Base-by-base conservation (phyloP, 1,284 basidiomycete species). In the Trichosporon ovoides region DNA sequence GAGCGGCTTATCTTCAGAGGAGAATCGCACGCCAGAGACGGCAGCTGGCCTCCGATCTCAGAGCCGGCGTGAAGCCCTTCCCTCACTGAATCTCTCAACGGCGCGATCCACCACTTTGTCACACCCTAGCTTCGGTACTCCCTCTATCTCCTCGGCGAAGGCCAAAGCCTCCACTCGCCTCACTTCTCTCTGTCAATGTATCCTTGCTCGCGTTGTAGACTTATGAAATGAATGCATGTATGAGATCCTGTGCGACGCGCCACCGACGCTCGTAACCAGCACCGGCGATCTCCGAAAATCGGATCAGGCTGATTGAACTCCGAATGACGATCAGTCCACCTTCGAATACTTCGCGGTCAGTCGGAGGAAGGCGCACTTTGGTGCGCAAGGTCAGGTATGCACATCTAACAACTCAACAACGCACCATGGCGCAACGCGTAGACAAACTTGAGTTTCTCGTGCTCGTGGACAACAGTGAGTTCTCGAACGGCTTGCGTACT, bases 371-470 rank as follows among this genome's bases (percentile, higher is more conserved):
- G 7, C 11, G 43, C n/a, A 28, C 22, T 13, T 48, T n/a, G 28
- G 43, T 22, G 28, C 28, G 14, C 22, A 31, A 28, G 22, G 38
- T 14, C 20, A 14, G 28, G 5, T 31, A 5, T 22, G 3, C 3
- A 14, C 43, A 48, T 28, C 43, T 16, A 28, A 22, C n/a, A n/a
- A n/a, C n/a, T n/a, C n/a, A n/a, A 48, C 43, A 48, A n/a, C 24
- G 4, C 46, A 43, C 9, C 19, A 56, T 56, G 48, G 43, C 52
- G 1, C 50, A 55, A 2, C 67, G 58, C 28, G 71, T 73, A 7
- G 71, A 73, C 62, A 73, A 67, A 59, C 66, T 73, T 31, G 71
- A 73, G 48, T 69, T 70, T 48, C 57, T 67, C 22, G 63, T 73
- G 20, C 65, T 73, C 46, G 71, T 73, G n/a, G 71, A 73, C 49